Percentiles rank a stretch among this genome's conserved stretches.
Evolutionary conservation across 192 early-diverging fungal genomes (phyloP).

Genomic region (Spizellomyces punctatus): DNA sequence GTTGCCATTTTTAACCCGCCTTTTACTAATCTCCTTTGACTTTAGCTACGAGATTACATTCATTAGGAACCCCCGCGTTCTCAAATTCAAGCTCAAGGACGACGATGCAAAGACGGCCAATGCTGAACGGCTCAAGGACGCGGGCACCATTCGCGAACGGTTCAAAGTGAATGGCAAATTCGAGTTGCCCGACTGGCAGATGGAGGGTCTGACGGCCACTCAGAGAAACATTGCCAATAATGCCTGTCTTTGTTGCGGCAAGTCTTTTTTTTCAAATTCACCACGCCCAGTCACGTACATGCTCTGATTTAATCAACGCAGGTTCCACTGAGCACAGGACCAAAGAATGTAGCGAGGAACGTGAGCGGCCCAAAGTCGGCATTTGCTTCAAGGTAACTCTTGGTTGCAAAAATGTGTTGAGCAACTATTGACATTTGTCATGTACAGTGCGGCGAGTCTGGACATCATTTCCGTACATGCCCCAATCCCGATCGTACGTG

Average conservation of each 20-base stretch:
- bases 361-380: neutral
- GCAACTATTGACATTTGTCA: neutral
- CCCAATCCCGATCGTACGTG: conserved; percentile 1
- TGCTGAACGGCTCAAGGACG: neutral
- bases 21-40: neutral
- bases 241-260: neutral
- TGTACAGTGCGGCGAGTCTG: conserved; percentile 1
- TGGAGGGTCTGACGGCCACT: neutral
- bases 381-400: neutral
- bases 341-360: neutral
- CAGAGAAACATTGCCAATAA: neutral
- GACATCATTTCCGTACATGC: neutral
- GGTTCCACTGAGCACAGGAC: neutral
- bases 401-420: no score
- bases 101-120: neutral
- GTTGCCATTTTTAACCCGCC: neutral
- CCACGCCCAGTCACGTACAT: no score
- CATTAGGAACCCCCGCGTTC: neutral
- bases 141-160: conserved; percentile 2
- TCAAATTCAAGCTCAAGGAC: conserved; percentile 5
- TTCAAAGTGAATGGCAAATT: neutral
- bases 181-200: conserved; percentile 2
- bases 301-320: no score
- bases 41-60: neutral
- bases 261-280: no score